Base-by-base conservation (phyloP, 208 protist species). In the Leishmania amazonensis region DNA sequence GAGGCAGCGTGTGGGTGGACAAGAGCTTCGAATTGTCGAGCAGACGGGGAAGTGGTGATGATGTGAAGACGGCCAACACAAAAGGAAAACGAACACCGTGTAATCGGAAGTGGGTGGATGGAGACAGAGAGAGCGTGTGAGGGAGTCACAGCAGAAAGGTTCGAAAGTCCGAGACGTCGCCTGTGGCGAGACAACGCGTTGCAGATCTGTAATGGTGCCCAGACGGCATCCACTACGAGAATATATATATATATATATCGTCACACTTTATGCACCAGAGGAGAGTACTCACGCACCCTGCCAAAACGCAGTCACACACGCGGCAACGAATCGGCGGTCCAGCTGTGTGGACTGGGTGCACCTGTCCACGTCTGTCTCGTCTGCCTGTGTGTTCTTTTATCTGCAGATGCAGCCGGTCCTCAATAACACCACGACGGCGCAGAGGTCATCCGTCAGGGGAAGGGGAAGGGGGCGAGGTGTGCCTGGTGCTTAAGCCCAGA, bases 141-240 rank as follows among this genome's bases (percentile, higher is more conserved):
- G 53, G 60, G 62, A 58, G 38, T 79, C 51, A 42, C 78, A 49
- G 7, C 62, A 78, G 77, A 47, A 47, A 47, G 38, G 19, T 42
- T 71, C 19, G 38, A 28, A 47, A 7, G 67, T 72, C 67, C 49
- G 21, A 31, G 40, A 13, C 40, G 6, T 31, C 67, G 40, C n/a
- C 31, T 67, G 62, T 15, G 28, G 57, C 24, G 24, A 64, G 58
- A 64, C 21, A 64, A 64, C 6, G 9, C 5, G 28, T 31, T 64
- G 28, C 28, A 31, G 58, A 28, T 28, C 58, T 31, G 58, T 28
- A 9, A 15, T 4, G 0, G 24, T 9, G 28, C n/a, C 58, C 58
- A 64, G 58, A 64, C 28, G 28, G 58, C 58, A 31, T 28, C 58
- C 58, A 64, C 58, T 31, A 35, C 58, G 0, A 49, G 0, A 15